Base-by-base conservation (phyloP, 1,284 basidiomycete species). In the Ceratobasidium sp. region DNA sequence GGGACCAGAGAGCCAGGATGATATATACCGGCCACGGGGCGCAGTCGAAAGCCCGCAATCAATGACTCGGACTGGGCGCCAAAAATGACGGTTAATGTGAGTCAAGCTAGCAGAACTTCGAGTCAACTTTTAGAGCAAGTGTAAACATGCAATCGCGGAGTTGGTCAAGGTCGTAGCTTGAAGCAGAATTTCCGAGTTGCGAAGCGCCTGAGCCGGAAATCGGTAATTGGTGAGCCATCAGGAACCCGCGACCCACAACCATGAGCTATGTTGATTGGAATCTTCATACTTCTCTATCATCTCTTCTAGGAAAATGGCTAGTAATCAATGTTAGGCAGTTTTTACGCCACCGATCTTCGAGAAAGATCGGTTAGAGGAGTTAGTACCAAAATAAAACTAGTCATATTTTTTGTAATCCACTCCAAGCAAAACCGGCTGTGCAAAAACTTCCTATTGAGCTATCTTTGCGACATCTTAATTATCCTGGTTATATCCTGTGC, bases 1-100 rank as follows among this genome's bases (percentile, higher is more conserved):
- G 41, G 8, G 41, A 27, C 27, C n/a, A 41, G 14, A 63, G 61
- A 63, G 61, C 61, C 61, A 63, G 41, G 43, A 24, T 31, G 48
- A 46, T 22, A 43, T 61, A 62, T 8, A 62, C 39, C 8, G 59
- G 27, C 56, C 39, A 43, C 59, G 4, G 24, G 37, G 8, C 19
- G 29, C 11, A 22, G 59, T 62, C 59, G n/a, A n/a, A n/a, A n/a
- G n/a, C n/a, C n/a, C 13, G 5, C 53, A 27, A 5, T 24, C 53
- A 27, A 54, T 54, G 53, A 54, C 53, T 54, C 53, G 53, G 14
- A 7, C 16, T 29, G 24, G 24, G 53, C 24, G 29, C 3, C 53
- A 54, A 31, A 14, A 1, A 29, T n/a, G 24, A 27, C 4, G 24
- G 53, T 27, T 13, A 29, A 13, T 13, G 11, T 5, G 9, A 54